Percentiles rank a stretch among this genome's conserved stretches.
Conservation (phyloP, 441 rosid species). For the Hypseocharis bilobata region DNA sequence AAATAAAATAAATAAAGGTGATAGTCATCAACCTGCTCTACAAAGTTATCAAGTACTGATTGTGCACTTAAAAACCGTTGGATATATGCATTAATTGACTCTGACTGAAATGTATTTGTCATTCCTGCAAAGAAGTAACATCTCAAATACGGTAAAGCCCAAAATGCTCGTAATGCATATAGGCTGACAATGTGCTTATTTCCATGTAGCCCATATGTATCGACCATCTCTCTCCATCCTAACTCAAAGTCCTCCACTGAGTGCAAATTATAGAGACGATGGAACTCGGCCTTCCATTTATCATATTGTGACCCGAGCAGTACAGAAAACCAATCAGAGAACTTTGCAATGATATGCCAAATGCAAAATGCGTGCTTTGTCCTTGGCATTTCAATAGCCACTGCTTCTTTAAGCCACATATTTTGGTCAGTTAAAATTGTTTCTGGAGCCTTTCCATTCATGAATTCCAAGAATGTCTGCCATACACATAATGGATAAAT, state of each 20-base stretch:
- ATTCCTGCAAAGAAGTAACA: constrained; percentile 38
- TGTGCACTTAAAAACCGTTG: constrained; percentile 38
- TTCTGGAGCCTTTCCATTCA: constrained; percentile 52
- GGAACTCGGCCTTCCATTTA: constrained; percentile 48
- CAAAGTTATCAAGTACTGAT: constrained; percentile 36
- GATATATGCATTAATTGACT: constrained; percentile 27
- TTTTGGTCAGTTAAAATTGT: constrained; percentile 51
- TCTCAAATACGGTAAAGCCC: constrained; percentile 45
- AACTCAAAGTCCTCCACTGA: constrained; percentile 31
- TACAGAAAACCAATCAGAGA: constrained; percentile 49
- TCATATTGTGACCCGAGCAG: constrained; percentile 45
- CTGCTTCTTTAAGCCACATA: constrained; percentile 52
- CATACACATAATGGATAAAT: constrained; percentile 16
- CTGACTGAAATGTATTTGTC: constrained; percentile 24
- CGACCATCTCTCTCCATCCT: constrained; percentile 37
- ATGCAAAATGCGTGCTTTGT: constrained; percentile 52
- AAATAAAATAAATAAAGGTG: constrained; percentile 10
- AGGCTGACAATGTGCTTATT: constrained; percentile 38
- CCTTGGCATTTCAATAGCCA: constrained; percentile 40
- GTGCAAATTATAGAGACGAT: constrained; percentile 28
- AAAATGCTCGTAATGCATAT: constrained; percentile 31
- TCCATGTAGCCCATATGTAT: constrained; percentile 31
- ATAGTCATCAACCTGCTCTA: constrained; percentile 30
- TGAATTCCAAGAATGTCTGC: constrained; percentile 45
- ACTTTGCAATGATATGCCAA: constrained; percentile 46